Evolutionary conservation across 208 protist genomes (phyloP).

Genomic region (Leishmania gerbilli): DNA sequence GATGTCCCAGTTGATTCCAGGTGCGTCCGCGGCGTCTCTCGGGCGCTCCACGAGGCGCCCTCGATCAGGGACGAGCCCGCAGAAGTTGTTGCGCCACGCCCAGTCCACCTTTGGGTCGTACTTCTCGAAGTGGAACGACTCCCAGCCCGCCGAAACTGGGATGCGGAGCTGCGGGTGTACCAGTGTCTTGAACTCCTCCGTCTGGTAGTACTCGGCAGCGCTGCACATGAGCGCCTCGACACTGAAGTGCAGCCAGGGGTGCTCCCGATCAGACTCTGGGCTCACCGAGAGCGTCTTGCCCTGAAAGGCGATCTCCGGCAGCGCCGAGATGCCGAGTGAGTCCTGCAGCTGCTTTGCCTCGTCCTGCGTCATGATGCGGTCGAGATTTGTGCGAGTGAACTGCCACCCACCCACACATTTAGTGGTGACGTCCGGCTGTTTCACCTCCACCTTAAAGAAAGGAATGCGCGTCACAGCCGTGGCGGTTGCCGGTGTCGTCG

Average conservation of each 20-base stretch:
- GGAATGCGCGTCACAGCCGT: constrained; percentile 40
- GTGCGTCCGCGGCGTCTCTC: constrained; percentile 13
- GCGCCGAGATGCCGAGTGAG: constrained; percentile 42
- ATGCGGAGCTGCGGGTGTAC: constrained; percentile 51
- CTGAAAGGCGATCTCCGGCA: constrained; percentile 78
- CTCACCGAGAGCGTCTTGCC: constrained; percentile 65
- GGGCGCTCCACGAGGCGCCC: constrained; percentile 37
- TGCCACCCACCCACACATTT: constrained; percentile 50
- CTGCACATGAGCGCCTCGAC: constrained; percentile 49
- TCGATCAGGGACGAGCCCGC: constrained; percentile 29
- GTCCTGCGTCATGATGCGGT: constrained; percentile 70
- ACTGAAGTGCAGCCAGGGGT: constrained; percentile 59
- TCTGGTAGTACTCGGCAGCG: constrained; percentile 64
- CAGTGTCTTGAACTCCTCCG: constrained; percentile 36
- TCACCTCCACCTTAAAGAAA: constrained; percentile 41
- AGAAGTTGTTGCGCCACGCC: constrained; percentile 84
- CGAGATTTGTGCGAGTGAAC: constrained; percentile 56
- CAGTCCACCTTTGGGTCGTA: constrained; percentile 85
- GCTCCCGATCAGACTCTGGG: constrained; percentile 5
- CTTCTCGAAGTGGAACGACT: constrained; percentile 38
- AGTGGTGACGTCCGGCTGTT: constrained; percentile 29
- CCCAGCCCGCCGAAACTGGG: constrained; percentile 68
- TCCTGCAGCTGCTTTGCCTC: constrained; percentile 54
- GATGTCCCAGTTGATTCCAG: constrained; percentile 80
- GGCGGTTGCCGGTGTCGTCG: neutral